Base-by-base conservation (phyloP, 345 rosid genomes). In the Draba incana region DNA sequence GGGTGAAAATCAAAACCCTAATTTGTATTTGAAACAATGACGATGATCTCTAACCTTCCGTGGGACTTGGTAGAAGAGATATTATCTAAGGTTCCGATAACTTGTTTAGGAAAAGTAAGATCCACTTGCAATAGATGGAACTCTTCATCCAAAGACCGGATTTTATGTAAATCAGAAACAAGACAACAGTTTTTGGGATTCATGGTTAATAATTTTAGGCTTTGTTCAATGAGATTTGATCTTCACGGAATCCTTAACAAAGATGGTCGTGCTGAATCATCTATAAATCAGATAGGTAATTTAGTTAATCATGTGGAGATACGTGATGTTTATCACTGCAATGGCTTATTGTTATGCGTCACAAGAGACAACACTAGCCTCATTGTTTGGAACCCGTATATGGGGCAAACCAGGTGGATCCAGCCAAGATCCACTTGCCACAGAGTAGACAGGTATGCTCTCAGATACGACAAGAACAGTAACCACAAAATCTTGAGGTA, bases 81-180 rank as follows among this genome's bases (percentile, higher is more conserved):
- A 8, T 37, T 59, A 24, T 25, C 24, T 42, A 42, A 20, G 37
- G 49, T 59, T 42, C 50, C 64, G 0, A 42, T 59, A n/a, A 7
- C 50, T 38, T 42, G 4, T 42, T 3, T 59, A 2, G 20, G 50
- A 59, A 6, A 20, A 0, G 37, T 43, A 13, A 42, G 38, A 59
- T 59, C 50, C 6, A 59, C 64, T 24, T 59, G 64, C 37, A 59
- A 59, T 42, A 10, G 5, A 59, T 59, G 64, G 38, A 42, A 59
- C 38, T 4, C 4, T 25, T 42, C 13, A n/a, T 13, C 25, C n/a
- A 59, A 42, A n/a, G 23, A 28, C 31, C 31, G 31, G 31, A 3
- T 28, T 28, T 28, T 28, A 2, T 28, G 31, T 28, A 28, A 28
- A 28, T 28, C 31, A 28, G 31, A 28, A 2, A 5, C 4, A 28